These are phyloP conservation scores for Termitomyces sp. DNA, from an alignment of 768 basidiomycete genomes.

Conservation along the genomic window DNA sequence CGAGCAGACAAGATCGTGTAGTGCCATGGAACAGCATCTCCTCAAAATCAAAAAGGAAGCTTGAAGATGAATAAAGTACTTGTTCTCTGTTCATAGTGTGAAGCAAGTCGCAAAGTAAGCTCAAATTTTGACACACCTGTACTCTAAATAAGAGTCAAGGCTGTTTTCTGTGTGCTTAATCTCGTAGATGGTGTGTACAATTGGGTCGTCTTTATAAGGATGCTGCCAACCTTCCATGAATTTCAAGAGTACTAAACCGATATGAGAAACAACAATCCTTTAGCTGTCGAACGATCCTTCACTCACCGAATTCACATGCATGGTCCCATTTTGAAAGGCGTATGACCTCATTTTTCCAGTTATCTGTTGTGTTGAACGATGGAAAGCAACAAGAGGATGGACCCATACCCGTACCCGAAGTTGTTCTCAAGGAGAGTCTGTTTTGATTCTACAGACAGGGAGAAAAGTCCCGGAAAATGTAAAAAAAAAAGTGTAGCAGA, in stretches of 20 bases:
- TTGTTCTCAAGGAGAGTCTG: not conserved
- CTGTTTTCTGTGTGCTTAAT: not conserved
- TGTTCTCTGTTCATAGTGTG: not conserved
- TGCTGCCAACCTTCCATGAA: not conserved
- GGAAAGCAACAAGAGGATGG: not conserved
- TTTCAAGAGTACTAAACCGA: not conserved
- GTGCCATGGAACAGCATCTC: conserved; percentile 68
- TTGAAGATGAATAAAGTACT: not conserved
- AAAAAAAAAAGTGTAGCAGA: too few relatives aligned
- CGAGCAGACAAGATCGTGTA: conserved; percentile 53
- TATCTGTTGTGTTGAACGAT: not conserved
- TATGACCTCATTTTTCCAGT: not conserved
- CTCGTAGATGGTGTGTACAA: not conserved
- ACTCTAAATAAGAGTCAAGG: not conserved
- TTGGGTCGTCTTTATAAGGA: not conserved
- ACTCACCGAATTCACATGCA: not conserved
- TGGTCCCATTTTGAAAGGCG: not conserved
- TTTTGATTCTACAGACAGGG: not conserved
- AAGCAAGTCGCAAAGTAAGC: not conserved
- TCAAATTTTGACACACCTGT: not conserved
- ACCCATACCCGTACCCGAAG: not conserved
- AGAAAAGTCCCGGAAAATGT: not conserved
- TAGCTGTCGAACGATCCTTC: not conserved
- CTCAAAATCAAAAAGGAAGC: conserved; percentile 40
- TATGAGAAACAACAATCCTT: not conserved